A percentile compares a stretch with the other conserved stretches of the same genome.
These are phyloP conservation scores for Ogataea naganishii DNA, from an alignment of 805 yeast genomes.

Conservation along the genomic window DNA sequence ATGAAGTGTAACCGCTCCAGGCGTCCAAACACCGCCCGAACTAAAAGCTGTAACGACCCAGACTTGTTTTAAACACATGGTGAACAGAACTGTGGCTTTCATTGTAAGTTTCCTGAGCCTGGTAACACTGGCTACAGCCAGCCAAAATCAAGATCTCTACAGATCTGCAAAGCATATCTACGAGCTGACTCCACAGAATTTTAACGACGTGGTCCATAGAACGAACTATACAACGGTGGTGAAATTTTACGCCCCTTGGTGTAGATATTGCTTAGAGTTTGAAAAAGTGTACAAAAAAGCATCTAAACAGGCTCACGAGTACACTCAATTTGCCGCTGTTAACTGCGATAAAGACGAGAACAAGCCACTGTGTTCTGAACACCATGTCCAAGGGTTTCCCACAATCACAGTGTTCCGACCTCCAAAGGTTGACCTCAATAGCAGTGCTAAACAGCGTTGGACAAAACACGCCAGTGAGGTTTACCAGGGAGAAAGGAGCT, in stretches of 20 bases:
- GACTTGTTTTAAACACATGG: too few species aligned
- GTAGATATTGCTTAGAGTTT: slow-evolving; percentile 83
- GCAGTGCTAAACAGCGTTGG: slow-evolving; percentile 9
- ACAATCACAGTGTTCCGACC: slow-evolving; percentile 79
- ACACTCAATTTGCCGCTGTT: slow-evolving; percentile 68
- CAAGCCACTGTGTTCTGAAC: slow-evolving; percentile 57
- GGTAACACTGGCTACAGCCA: neutral
- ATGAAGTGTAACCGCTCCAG: too few species aligned
- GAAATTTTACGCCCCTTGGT: slow-evolving; percentile 96
- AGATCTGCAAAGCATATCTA: slow-evolving; percentile 14
- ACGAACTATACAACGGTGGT: slow-evolving; percentile 77
- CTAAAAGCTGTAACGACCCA: too few species aligned
- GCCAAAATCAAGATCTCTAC: slow-evolving; percentile 12
- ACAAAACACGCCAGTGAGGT: slow-evolving; percentile 41
- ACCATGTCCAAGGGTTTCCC: slow-evolving; percentile 73
- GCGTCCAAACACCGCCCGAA: too few species aligned
- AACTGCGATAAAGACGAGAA: slow-evolving; percentile 73
- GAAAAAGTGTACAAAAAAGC: slow-evolving; percentile 56
- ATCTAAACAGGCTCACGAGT: slow-evolving; percentile 48
- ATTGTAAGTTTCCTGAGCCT: neutral
- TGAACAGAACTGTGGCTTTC: too few species aligned
- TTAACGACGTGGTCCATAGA: slow-evolving; percentile 54
- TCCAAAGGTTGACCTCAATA: slow-evolving; percentile 39
- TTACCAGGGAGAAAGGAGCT: slow-evolving; percentile 54
- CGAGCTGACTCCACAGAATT: slow-evolving; percentile 30